Conservation (phyloP, 345 rosid genomes). For the Abelmoschus esculentus region DNA sequence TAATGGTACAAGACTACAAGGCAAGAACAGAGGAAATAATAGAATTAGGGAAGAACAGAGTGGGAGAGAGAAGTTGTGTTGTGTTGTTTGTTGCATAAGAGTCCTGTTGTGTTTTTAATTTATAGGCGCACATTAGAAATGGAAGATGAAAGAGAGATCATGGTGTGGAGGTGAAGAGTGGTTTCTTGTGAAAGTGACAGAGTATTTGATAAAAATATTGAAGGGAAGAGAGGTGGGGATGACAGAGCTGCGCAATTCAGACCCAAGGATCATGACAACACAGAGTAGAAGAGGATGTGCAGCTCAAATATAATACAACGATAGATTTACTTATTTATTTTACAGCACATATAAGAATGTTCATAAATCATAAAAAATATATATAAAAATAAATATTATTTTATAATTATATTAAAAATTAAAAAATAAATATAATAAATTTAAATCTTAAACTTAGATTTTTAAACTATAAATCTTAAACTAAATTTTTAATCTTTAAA, state of each 20-base stretch:
- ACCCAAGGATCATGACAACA: conserved; percentile 2
- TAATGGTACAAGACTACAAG: not conserved
- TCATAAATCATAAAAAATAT: too few species aligned
- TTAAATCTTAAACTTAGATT: too few species aligned
- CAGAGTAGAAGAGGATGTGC: not conserved
- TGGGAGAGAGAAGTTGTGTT: not conserved
- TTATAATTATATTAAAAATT: too few species aligned
- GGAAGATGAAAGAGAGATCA: not conserved
- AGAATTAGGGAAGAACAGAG: not conserved
- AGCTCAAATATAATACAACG: not conserved
- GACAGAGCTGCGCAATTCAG: conserved; percentile 6
- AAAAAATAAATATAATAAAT: too few species aligned
- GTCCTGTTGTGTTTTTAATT: not conserved
- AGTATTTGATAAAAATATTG: not conserved
- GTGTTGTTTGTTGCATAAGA: not conserved
- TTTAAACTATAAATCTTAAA: too few species aligned
- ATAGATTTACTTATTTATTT: too few species aligned
- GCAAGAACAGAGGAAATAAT: not conserved
- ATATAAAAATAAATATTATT: too few species aligned
- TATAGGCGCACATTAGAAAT: conserved; percentile 10
- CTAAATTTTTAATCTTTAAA: too few species aligned
- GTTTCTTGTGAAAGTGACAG: not conserved
- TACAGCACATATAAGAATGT: too few species aligned
- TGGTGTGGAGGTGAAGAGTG: not conserved
- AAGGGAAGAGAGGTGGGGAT: not conserved